These are phyloP conservation scores for Didymella lethalis DNA, from an alignment of 2,329 filamentous ascomycete genomes.

Conservation along the genomic window DNA sequence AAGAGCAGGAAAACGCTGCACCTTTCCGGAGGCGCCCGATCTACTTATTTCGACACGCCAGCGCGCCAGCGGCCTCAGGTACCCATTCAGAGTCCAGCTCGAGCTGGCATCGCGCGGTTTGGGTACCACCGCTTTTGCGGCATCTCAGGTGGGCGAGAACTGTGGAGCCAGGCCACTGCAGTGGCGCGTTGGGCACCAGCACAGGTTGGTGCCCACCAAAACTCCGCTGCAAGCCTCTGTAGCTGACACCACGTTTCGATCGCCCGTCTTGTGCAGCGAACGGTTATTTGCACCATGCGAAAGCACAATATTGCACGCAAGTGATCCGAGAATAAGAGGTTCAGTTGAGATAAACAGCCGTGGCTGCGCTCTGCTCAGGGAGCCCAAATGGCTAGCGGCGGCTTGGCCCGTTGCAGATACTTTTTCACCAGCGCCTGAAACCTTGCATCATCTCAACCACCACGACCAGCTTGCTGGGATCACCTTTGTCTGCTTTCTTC, in stretches of 20 bases:
- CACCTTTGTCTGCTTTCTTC: slow-evolving; percentile 11
- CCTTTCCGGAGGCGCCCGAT: slow-evolving; percentile 36
- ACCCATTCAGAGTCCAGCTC: slow-evolving; percentile 35
- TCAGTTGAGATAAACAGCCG: neutral
- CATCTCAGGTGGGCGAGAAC: slow-evolving; percentile 35
- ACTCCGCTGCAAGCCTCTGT: slow-evolving; percentile 19
- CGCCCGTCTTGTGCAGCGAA: slow-evolving; percentile 1
- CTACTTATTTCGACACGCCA: slow-evolving; percentile 35
- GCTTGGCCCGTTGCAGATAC: slow-evolving; percentile 20
- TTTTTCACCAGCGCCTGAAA: slow-evolving; percentile 16
- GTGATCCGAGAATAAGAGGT: neutral
- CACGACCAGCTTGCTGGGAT: slow-evolving; percentile 17
- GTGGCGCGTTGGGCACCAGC: slow-evolving; percentile 44
- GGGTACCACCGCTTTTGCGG: slow-evolving; percentile 38
- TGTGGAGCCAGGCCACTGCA: slow-evolving; percentile 34
- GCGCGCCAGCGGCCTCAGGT: slow-evolving; percentile 32
- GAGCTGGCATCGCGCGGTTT: slow-evolving; percentile 35
- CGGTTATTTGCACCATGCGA: slow-evolving; percentile 2
- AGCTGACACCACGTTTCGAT: slow-evolving; percentile 20
- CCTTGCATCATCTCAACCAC: slow-evolving; percentile 22
- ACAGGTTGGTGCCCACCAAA: slow-evolving; percentile 28
- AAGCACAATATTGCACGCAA: neutral
- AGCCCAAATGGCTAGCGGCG: slow-evolving; percentile 11
- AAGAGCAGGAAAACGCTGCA: slow-evolving; percentile 23
- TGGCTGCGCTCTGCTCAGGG: neutral